Conservation (phyloP, 1,139 yeast species). For the Magnusiomyces ingens region DNA sequence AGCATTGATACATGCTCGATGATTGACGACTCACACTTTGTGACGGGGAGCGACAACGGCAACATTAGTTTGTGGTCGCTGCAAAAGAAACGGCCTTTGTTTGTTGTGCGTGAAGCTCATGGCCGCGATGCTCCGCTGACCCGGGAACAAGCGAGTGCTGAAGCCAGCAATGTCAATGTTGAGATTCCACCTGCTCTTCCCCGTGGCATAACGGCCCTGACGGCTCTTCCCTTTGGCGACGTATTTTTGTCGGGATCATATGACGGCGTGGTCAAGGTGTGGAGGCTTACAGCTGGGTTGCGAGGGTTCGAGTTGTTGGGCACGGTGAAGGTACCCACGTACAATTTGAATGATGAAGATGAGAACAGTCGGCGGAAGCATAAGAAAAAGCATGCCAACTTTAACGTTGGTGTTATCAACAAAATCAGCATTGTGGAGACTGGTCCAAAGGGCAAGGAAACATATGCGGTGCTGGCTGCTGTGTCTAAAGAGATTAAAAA, state of each 20-base stretch:
- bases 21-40: constrained; percentile 87
- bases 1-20: constrained; percentile 84
- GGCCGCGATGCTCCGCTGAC: constrained; percentile 56
- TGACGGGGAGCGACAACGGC: constrained; percentile 95
- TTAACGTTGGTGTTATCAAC: constrained; percentile 58
- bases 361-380: background rate
- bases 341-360: background rate
- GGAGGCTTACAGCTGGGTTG: constrained; percentile 65
- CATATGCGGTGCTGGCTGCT: constrained; percentile 55
- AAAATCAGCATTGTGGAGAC: constrained; percentile 59
- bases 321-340: constrained; percentile 31
- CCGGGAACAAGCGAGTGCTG: constrained; percentile 61
- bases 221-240: constrained; percentile 87
- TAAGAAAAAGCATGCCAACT: background rate
- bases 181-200: constrained; percentile 71
- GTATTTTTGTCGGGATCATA: constrained; percentile 83
- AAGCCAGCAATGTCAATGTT: constrained; percentile 30
- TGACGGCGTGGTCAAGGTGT: constrained; percentile 66
- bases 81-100: constrained; percentile 82
- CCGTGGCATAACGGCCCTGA: constrained; percentile 74
- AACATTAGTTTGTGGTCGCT: constrained; percentile 81
- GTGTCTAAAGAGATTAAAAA: constrained; percentile 80
- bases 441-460: constrained; percentile 42
- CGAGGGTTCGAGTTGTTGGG: constrained; percentile 55
- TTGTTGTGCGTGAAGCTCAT: constrained; percentile 63